These are phyloP conservation scores for Aspergillus olivimuriae DNA, from an alignment of 495 filamentous ascomycete genomes.

Conservation along the genomic window DNA sequence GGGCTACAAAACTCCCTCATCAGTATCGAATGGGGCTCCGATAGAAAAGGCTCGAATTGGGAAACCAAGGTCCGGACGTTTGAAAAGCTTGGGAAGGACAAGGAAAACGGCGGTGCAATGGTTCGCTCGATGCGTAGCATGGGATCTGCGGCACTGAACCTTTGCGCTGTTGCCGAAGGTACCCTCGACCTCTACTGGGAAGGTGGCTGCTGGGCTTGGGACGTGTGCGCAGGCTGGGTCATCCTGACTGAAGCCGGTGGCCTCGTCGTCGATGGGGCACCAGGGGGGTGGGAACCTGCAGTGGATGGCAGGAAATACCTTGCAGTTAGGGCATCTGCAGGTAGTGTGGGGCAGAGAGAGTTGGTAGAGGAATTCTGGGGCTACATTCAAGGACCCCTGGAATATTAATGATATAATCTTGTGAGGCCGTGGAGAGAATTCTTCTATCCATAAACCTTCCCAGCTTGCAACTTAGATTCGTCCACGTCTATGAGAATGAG, in stretches of 20 bases:
- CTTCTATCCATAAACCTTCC: no score
- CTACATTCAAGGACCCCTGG: slow-evolving; percentile 27
- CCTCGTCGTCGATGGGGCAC: slow-evolving; percentile 69
- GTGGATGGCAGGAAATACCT: slow-evolving; percentile 77
- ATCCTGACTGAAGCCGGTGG: slow-evolving; percentile 82
- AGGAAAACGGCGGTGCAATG: slow-evolving; percentile 72
- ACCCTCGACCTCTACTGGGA: slow-evolving; percentile 87
- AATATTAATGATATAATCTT: slow-evolving; percentile 21
- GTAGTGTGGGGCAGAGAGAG: slow-evolving; percentile 61
- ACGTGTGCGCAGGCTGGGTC: slow-evolving; percentile 88
- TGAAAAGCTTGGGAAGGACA: slow-evolving; percentile 51
- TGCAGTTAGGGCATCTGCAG: slow-evolving; percentile 57
- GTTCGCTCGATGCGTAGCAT: slow-evolving; percentile 70
- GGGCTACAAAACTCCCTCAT: slow-evolving; percentile 59
- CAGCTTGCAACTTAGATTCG: no score
- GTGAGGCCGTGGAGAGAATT: no score
- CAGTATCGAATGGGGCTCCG: slow-evolving; percentile 71
- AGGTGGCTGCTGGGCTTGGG: slow-evolving; percentile 92
- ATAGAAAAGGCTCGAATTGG: slow-evolving; percentile 69
- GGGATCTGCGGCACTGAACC: slow-evolving; percentile 77
- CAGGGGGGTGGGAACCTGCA: slow-evolving; percentile 64
- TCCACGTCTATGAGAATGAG: no score
- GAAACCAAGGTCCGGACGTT: slow-evolving; percentile 68
- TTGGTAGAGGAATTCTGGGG: slow-evolving; percentile 80
- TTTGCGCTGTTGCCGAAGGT: slow-evolving; percentile 75